Conservation (phyloP, 1,284 basidiomycete genomes). For the Porodaedalea pini region DNA sequence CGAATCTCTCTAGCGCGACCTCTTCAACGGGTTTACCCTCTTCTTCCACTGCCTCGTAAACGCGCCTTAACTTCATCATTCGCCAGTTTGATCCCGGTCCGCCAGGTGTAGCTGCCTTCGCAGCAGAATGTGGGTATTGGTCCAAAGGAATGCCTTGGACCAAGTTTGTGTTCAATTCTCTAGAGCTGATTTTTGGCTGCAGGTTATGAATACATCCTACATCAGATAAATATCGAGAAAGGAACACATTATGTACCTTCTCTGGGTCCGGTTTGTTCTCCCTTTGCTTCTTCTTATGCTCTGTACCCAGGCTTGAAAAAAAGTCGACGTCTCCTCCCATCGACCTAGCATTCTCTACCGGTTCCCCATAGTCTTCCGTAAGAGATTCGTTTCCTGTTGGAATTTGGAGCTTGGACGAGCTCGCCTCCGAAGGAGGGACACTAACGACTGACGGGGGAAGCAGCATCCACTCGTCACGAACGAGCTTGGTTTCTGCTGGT, state of each 20-base stretch:
- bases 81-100: conserved; percentile 94
- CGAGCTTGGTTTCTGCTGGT: conserved; percentile 46
- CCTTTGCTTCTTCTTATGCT: conserved; percentile 61
- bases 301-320: conserved; percentile 80
- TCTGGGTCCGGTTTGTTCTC: conserved; percentile 68
- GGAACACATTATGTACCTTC: conserved; percentile 42
- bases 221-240: conserved; percentile 1
- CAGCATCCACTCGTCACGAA: conserved; percentile 93
- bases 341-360: conserved; percentile 44
- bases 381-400: conserved; percentile 46
- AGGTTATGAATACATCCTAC: conserved; percentile 9
- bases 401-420: conserved; percentile 24
- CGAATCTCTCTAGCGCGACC: conserved; percentile 87
- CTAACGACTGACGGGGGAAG: conserved; percentile 36
- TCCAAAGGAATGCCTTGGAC: conserved; percentile 56
- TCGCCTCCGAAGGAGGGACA: conserved; percentile 28
- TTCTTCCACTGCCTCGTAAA: conserved; percentile 88
- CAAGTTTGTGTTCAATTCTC: conserved; percentile 81
- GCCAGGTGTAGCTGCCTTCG: conserved; percentile 65
- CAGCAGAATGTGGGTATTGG: conserved; percentile 48
- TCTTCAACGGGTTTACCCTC: conserved; percentile 75
- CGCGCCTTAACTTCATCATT: conserved; percentile 92
- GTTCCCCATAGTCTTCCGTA: conserved; percentile 71
- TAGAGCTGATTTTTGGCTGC: conserved; percentile 60
- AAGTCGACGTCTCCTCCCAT: conserved; percentile 68